phyloP scores from a whole-genome alignment of 768 basidiomycete species.

The Termitomyces sp. region DNA sequence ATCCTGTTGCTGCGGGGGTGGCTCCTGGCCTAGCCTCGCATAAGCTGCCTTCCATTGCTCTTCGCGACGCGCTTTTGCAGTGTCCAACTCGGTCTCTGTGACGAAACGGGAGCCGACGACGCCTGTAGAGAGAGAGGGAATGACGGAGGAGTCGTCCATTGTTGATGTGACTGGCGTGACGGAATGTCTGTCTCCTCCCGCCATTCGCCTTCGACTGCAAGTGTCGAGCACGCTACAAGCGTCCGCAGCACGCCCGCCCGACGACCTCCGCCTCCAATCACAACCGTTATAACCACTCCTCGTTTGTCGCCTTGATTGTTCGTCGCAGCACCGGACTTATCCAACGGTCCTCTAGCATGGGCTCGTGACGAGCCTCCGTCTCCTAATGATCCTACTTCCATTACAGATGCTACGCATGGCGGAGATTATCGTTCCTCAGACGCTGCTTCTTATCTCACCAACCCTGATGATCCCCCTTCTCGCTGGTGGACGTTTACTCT shows the following conservation, averaged over 20 bases:
- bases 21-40: constrained; percentile 81
- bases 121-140: constrained; percentile 68
- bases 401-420: constrained; percentile 22
- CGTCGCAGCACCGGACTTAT: constrained; percentile 4
- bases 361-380: constrained; percentile 81
- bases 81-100: constrained; percentile 71
- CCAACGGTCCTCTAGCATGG: constrained; percentile 52
- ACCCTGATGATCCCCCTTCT: constrained; percentile 35
- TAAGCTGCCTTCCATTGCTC: constrained; percentile 91
- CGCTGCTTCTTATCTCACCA: constrained; percentile 47
- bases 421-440: constrained; percentile 44
- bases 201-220: constrained; percentile 27
- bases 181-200: constrained; percentile 28
- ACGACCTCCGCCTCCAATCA: constrained; percentile 37
- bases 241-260: constrained; percentile 22
- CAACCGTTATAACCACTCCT: constrained; percentile 61
- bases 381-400: constrained; percentile 40
- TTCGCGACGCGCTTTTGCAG: constrained; percentile 63
- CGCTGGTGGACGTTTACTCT: constrained; percentile 77
- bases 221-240: constrained; percentile 26
- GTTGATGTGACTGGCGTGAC: constrained; percentile 9
- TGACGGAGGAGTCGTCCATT: constrained; percentile 56
- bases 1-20: constrained; percentile 69
- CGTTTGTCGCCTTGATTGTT: constrained; percentile 38
- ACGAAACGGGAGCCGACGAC: constrained; percentile 83